Base-by-base conservation (phyloP, 73 alveolate genomes). In the Paramecium primaurelia region DNA sequence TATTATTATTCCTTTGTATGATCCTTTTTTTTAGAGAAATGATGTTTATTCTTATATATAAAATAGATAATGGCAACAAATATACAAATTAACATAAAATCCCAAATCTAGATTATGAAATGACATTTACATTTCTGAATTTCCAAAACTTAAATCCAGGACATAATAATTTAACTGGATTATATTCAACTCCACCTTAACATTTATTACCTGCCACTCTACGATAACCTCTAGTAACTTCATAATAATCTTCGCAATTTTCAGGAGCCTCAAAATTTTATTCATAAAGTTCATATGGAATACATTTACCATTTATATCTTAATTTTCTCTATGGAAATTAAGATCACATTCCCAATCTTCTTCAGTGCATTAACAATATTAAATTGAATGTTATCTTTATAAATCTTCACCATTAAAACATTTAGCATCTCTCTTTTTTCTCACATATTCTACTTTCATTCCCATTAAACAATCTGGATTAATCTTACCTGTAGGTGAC, bases 311-410 rank as follows among this genome's bases (percentile, higher is more conserved):
- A 64, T 30, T 94, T 4, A 71, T 36, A 6, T 95, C 97, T 11
- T 60, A 73, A 22, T 54, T 71, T 32, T 92, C 97, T 54, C 99
- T 80, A 30, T 45, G 86, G 89, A 40, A 97, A 30, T 98, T 98
- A 20, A 92, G 59, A 87, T 97, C 99, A 92, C 99, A 97, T 92
- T 96, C 98, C 92, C 93, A 97, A 93, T 97, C 99, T 73, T 51
- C 91, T 32, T 97, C 98, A 40, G 98, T 96, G 88, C 99, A 97
- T 58, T 92, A 95, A 75, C 99, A 97, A 92, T 93, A 92, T 38
- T 86, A 60, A 58, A 89, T 71, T 26, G 94, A 75, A 37, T 77
- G 92, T 40, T 86, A 58, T 77, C 97, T 93, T 86, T 96, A 97
- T 5, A 93, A 86, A 37, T 94, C 97, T 88, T 96, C 98, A 0